These are phyloP conservation scores for Russula griseocarnosa DNA, from an alignment of 768 basidiomycete genomes.

Conservation along the genomic window DNA sequence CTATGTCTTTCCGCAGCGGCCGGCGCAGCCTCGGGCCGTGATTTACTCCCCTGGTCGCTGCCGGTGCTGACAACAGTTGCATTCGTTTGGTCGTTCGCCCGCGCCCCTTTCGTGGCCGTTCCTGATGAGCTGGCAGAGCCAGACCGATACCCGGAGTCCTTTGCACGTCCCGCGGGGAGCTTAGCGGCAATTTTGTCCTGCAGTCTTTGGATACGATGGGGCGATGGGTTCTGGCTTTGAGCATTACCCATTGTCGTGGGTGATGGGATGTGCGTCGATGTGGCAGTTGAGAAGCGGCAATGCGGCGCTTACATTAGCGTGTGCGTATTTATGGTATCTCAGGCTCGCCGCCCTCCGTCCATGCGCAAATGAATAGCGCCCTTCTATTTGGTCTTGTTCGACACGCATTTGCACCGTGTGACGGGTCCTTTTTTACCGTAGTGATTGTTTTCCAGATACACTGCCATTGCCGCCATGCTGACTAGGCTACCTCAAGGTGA, in stretches of 20 bases:
- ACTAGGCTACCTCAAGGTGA: neutral
- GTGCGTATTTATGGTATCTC: conserved; percentile 25
- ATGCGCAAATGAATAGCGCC: neutral
- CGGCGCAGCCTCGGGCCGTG: conserved; percentile 23
- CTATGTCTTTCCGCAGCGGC: neutral
- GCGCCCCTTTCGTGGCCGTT: conserved; percentile 12
- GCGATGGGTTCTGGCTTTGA: conserved; percentile 18
- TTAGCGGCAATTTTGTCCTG: conserved; percentile 11
- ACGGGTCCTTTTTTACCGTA: neutral
- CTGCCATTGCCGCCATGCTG: neutral
- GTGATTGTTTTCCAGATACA: neutral
- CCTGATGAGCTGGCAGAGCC: conserved; percentile 21
- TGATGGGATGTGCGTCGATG: conserved; percentile 9
- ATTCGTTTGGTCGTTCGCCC: neutral
- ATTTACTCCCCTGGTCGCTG: neutral
- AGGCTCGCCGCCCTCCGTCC: neutral
- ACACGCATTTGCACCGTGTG: neutral
- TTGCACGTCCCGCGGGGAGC: neutral
- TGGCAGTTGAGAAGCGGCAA: conserved; percentile 11
- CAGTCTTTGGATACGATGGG: conserved; percentile 6
- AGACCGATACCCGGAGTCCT: conserved; percentile 27
- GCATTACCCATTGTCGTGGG: conserved; percentile 22
- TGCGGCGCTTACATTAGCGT: conserved; percentile 22
- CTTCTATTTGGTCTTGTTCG: no score
- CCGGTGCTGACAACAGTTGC: neutral